Conservation (phyloP, 352 stramenopile species). For the Globisporangium ultimum region DNA sequence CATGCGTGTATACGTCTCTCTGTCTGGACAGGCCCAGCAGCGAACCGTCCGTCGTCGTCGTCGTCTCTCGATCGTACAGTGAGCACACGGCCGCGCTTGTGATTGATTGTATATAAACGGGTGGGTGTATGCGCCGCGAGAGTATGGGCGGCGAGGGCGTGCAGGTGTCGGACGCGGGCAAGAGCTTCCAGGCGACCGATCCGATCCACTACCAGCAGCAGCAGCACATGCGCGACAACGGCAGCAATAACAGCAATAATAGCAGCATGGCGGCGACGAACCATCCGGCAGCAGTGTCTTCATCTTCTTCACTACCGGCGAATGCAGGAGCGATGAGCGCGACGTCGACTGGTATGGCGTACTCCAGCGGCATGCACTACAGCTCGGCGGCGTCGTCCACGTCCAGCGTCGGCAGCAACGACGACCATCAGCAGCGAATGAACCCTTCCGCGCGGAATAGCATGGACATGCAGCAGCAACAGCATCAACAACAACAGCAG, state of each 20-base stretch:
- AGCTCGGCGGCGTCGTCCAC: neutral
- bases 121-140: conserved; percentile 25
- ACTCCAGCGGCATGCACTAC: conserved; percentile 3
- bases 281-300: neutral
- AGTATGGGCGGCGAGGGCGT: conserved; percentile 34
- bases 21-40: too few species aligned
- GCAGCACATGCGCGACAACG: conserved; percentile 1
- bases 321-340: neutral
- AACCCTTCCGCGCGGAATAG: neutral
- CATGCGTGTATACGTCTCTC: too few species aligned
- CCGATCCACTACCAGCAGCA: neutral
- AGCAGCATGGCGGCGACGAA: neutral
- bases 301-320: neutral
- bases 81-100: neutral
- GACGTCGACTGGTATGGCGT: neutral
- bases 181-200: conserved; percentile 11
- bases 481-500: conserved; percentile 1
- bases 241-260: neutral
- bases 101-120: neutral
- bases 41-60: too few species aligned
- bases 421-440: conserved; percentile 2
- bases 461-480: conserved; percentile 5
- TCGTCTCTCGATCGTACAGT: too few species aligned
- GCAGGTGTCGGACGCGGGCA: conserved; percentile 20
- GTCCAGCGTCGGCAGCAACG: conserved; percentile 13